These are phyloP conservation scores for Cladosporium sp. DNA, from an alignment of 2,329 filamentous ascomycete genomes.

Conservation along the genomic window DNA sequence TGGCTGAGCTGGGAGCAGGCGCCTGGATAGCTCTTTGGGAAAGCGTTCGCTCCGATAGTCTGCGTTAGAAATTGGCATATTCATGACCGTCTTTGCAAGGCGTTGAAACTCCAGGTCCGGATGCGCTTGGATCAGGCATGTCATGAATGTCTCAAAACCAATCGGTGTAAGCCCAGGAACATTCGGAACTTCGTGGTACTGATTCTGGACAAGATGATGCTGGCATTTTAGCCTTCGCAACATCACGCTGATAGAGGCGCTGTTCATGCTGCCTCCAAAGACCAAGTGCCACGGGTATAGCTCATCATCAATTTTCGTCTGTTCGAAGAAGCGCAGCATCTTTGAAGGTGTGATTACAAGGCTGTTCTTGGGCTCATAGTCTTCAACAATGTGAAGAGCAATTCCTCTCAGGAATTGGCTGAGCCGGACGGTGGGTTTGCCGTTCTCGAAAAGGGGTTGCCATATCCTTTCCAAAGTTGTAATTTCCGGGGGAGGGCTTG, in stretches of 20 bases:
- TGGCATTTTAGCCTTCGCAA: constrained; percentile 44
- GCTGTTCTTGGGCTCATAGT: constrained; percentile 60
- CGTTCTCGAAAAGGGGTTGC: constrained; percentile 68
- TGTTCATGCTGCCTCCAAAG: constrained; percentile 39
- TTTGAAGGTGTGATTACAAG: constrained; percentile 71
- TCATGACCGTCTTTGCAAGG: constrained; percentile 59
- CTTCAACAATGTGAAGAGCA: constrained; percentile 65
- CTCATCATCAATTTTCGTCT: constrained; percentile 59
- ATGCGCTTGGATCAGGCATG: constrained; percentile 64
- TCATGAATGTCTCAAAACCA: constrained; percentile 58
- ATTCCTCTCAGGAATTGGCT: constrained; percentile 67
- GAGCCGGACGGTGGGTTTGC: constrained; percentile 61
- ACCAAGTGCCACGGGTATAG: constrained; percentile 56
- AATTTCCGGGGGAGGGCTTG: constrained; percentile 32
- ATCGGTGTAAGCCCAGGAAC: constrained; percentile 42
- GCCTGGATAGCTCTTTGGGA: constrained; percentile 69
- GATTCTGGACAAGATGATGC: constrained; percentile 43
- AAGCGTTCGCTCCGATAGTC: constrained; percentile 63
- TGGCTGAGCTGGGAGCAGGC: constrained; percentile 58
- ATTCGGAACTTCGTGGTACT: constrained; percentile 35
- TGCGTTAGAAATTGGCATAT: constrained; percentile 64
- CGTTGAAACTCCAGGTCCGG: constrained; percentile 69
- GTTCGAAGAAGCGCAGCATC: constrained; percentile 66
- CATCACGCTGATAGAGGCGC: constrained; percentile 37
- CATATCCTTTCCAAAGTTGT: constrained; percentile 66